Conservation (phyloP, 257 asterid species). For the Fraxinus americana region DNA sequence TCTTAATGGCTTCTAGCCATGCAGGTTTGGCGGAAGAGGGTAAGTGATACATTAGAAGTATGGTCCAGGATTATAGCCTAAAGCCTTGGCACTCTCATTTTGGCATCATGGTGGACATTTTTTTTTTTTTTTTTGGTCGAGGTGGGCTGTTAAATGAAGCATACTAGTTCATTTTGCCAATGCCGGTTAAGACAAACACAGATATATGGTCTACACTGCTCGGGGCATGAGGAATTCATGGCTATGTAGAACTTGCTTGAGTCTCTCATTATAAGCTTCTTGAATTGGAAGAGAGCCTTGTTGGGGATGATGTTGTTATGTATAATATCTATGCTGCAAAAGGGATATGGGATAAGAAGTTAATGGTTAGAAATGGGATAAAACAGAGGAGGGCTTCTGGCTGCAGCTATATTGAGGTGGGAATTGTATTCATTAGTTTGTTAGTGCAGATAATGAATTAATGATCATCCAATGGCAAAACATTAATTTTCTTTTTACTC, state of each 20-base stretch:
- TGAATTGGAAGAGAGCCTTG: slow-evolving; percentile 11
- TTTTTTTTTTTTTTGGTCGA: slow-evolving; percentile 19
- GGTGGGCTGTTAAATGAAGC: slow-evolving; percentile 36
- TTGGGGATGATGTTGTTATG: slow-evolving; percentile 31
- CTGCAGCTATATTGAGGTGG: slow-evolving; percentile 22
- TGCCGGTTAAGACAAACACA: slow-evolving; percentile 29
- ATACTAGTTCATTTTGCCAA: slow-evolving; percentile 27
- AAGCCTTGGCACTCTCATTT: slow-evolving; percentile 31
- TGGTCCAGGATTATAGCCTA: slow-evolving; percentile 27
- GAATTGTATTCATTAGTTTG: slow-evolving; percentile 13
- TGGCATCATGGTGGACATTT: slow-evolving; percentile 34
- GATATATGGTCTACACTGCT: slow-evolving; percentile 35
- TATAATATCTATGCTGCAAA: slow-evolving; percentile 31
- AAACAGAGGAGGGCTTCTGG: slow-evolving; percentile 30
- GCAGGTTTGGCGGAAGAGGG: slow-evolving; percentile 32
- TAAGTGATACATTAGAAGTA: slow-evolving; percentile 21
- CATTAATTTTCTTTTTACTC: too few species aligned
- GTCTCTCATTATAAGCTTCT: slow-evolving; percentile 16
- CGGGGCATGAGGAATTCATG: slow-evolving; percentile 26
- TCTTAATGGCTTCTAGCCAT: slow-evolving; percentile 29
- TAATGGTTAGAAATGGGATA: slow-evolving; percentile 23
- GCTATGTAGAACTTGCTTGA: slow-evolving; percentile 20
- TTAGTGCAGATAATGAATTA: slow-evolving; percentile 1
- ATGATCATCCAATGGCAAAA: background rate
- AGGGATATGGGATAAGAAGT: slow-evolving; percentile 37